phyloP scores from a whole-genome alignment of 2,329 filamentous ascomycete genomes.

The Epichloe gansuensis region DNA sequence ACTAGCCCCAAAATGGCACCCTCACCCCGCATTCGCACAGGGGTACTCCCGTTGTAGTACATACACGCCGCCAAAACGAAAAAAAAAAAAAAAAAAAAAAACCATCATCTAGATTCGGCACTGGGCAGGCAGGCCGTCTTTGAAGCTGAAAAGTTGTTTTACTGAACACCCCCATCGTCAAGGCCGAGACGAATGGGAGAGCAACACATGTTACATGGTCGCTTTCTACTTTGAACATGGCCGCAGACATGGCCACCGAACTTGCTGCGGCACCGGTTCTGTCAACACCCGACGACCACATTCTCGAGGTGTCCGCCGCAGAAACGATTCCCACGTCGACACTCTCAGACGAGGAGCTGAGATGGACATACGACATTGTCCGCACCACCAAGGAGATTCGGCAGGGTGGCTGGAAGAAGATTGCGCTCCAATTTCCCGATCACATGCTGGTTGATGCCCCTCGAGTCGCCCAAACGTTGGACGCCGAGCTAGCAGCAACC shows the following conservation, averaged over 20 bases:
- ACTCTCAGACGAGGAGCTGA: slow-evolving; percentile 54
- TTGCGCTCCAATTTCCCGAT: slow-evolving; percentile 94
- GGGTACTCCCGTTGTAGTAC: background rate
- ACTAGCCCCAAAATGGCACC: slow-evolving; percentile 9
- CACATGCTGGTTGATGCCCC: slow-evolving; percentile 81
- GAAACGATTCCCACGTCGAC: slow-evolving; percentile 19
- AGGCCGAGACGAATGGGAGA: background rate
- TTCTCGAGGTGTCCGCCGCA: slow-evolving; percentile 41
- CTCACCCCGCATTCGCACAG: slow-evolving; percentile 20
- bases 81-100: slow-evolving; percentile 3
- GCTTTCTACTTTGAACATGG: background rate
- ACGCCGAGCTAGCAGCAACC: slow-evolving; percentile 12
- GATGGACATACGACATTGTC: slow-evolving; percentile 70
- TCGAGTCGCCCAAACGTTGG: slow-evolving; percentile 54
- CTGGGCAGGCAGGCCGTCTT: too few species aligned
- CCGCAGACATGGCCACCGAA: slow-evolving; percentile 29
- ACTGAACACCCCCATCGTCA: background rate
- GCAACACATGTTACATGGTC: background rate
- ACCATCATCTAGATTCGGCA: background rate
- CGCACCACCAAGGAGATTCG: slow-evolving; percentile 67
- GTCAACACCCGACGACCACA: slow-evolving; percentile 49
- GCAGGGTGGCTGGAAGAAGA: slow-evolving; percentile 56
- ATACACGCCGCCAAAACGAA: slow-evolving; percentile 5
- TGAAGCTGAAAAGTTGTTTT: too few species aligned
- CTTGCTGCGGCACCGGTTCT: slow-evolving; percentile 45